Percentiles rank a stretch among this genome's conserved stretches.
Conservation (phyloP, 2,329 filamentous ascomycete species). For the Neurospora sp. region DNA sequence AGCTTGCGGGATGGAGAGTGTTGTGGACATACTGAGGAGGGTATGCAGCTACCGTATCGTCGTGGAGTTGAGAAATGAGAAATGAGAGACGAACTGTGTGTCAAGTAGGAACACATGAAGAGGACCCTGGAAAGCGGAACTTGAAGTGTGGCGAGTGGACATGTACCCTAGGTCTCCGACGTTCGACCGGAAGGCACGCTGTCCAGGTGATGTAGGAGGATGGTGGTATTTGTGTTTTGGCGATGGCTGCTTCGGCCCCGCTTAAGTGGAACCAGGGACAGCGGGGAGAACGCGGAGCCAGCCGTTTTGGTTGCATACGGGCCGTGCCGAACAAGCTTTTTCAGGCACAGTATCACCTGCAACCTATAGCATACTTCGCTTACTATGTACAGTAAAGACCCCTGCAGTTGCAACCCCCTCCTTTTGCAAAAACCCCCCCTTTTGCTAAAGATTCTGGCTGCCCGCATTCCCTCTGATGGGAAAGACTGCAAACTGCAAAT, state of each 20-base stretch:
- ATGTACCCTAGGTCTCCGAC: not conserved
- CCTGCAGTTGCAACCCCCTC: no score
- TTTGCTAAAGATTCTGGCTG: no score
- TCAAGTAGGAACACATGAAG: not conserved
- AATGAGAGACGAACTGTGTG: not conserved
- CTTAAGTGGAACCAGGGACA: not conserved
- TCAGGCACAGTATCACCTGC: not conserved
- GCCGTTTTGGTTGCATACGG: not conserved
- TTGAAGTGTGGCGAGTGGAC: not conserved
- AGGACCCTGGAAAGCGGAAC: not conserved
- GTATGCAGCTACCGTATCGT: not conserved
- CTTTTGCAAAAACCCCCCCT: no score
- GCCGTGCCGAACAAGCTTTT: not conserved
- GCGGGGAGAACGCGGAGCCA: not conserved
- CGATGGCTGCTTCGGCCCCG: not conserved
- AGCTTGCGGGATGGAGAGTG: not conserved
- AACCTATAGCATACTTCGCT: not conserved
- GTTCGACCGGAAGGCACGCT: not conserved
- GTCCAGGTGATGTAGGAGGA: not conserved
- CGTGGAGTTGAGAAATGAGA: not conserved
- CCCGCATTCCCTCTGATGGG: no score
- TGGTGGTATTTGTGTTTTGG: not conserved
- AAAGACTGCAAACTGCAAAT: no score
- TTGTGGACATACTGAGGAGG: not conserved
- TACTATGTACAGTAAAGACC: no score